Base-by-base conservation (phyloP, 202 grass and related monocot species). In the Cymbopogon flexuosus region DNA sequence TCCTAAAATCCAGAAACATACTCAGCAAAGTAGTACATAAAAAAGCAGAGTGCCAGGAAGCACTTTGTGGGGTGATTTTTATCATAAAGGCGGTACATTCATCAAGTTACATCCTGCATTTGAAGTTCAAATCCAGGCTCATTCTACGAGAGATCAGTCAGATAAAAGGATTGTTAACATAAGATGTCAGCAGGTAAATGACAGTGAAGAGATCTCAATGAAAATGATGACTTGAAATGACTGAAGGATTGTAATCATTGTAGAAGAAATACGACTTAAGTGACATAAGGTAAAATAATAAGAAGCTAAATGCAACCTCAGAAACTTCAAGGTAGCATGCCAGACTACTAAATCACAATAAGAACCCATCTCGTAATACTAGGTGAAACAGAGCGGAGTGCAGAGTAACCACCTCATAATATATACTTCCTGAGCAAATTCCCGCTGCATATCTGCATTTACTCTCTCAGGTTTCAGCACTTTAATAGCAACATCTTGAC, bases 401-500 rank as follows among this genome's bases (percentile, higher is more conserved):
- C 7, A 5, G 61, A 42, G 62, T 61, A 66, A 88, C 89, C 43
- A 98, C 92, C 96, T 84, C 96, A 99, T 99, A 65, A 99, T 99
- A 87, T 93, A 99, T 59, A 99, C 92, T 91, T 96, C 96, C 84
- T 99, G 96, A 40, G 92, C 90, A 85, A 99, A 99, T 88, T 99
- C 96, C 31, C 85, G 84, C 62, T 93, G 92, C 90, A 99, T 99
- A 72, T 99, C 96, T 16, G 43, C 54, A 80, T 88, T 93, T 85
- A 93, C 79, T 63, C 90, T 86, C 78, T 99, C 96, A 70, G 92
- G 92, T 78, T 96, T 99, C 69, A 96, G 85, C 62, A 99, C 87
- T 89, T 99, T 99, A 84, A 99, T 91, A 39, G 92, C 96, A 74
- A 99, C 96, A 91, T 99, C 96, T 89, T 99, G 96, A 70, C 92